Evolutionary conservation across 2,329 filamentous ascomycete species (phyloP), one percentile per base, ranked within the genome.

Genomic region (Colletotrichum nymphaeae): DNA sequence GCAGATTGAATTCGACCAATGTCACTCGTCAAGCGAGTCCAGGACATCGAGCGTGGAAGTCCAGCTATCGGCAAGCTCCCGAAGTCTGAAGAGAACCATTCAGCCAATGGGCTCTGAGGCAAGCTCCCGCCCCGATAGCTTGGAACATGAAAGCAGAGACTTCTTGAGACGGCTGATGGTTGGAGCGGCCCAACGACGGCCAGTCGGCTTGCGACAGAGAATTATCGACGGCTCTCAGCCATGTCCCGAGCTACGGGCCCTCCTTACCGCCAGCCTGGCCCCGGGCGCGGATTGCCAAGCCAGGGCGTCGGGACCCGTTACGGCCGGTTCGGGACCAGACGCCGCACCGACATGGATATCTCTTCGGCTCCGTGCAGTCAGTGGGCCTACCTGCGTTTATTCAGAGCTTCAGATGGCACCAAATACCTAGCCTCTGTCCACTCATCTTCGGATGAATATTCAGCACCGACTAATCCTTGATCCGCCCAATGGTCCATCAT

Each of bases 361-460:
- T 19, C 26, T 30, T 30, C 62, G 62, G 62, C 62, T 64, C 55
- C 30, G 22, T 55, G 62, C 49, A 64, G 42, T n/a, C 19, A 49
- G 62, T 16, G 49, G 16, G 28, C 14, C 28, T n/a, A 46, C 28
- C 22, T 24, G 11, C 19, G 8, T 49, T 30, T 30, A 24, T 12
- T 22, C 46, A 24, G 35, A 16, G 16, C 24, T 6, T 37, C 4
- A 16, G 24, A 35, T 49, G 42, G 42, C 42, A 11, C 42, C 16
- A 9, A 9, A 49, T 22, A 5, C 5, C 24, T 1, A 12, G 24
- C 12, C 8, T 14, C 4, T 14, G n/a, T 49, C 30, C 11, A 7
- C 52, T 22, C 52, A 55, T 9, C 8, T 11, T 58, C 9, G 16
- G 56, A 53, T 37, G 14, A 26, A n/a, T 16, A 12, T 35, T n/a